Percentiles rank a stretch among this genome's conserved stretches.
Conservation (phyloP, 257 asterid species). For the Handroanthus guayacan region DNA sequence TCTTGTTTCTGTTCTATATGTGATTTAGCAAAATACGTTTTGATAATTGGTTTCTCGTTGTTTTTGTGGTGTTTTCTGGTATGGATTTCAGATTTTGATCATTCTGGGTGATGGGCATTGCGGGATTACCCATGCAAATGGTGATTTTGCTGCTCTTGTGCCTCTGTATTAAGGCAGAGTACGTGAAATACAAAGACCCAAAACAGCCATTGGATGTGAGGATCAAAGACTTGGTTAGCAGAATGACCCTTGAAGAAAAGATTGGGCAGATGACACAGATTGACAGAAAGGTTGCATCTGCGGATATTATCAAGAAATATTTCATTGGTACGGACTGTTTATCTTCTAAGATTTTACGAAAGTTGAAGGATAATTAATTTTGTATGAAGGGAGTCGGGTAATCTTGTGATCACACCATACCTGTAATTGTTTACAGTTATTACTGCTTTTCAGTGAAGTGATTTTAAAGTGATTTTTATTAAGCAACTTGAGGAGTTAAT, state of each 20-base stretch:
- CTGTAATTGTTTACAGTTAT: too few species aligned
- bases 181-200: slow-evolving; percentile 35
- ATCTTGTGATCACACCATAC: background rate
- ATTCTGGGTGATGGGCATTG: slow-evolving; percentile 13
- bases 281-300: slow-evolving; percentile 28
- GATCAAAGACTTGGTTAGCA: slow-evolving; percentile 31
- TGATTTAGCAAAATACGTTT: background rate
- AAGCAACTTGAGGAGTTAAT: too few species aligned
- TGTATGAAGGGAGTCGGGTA: background rate
- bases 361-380: background rate
- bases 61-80: background rate
- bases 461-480: too few species aligned
- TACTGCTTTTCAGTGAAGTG: too few species aligned
- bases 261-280: slow-evolving; percentile 42
- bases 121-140: background rate
- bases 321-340: slow-evolving; percentile 33
- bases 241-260: slow-evolving; percentile 46
- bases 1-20: background rate
- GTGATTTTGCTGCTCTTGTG: slow-evolving; percentile 18
- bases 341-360: background rate
- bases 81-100: background rate
- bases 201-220: slow-evolving; percentile 28
- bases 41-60: background rate
- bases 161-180: slow-evolving; percentile 15
- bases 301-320: slow-evolving; percentile 26